Base-by-base conservation (phyloP, 129 eudicot species). In the Solidago caesia region DNA sequence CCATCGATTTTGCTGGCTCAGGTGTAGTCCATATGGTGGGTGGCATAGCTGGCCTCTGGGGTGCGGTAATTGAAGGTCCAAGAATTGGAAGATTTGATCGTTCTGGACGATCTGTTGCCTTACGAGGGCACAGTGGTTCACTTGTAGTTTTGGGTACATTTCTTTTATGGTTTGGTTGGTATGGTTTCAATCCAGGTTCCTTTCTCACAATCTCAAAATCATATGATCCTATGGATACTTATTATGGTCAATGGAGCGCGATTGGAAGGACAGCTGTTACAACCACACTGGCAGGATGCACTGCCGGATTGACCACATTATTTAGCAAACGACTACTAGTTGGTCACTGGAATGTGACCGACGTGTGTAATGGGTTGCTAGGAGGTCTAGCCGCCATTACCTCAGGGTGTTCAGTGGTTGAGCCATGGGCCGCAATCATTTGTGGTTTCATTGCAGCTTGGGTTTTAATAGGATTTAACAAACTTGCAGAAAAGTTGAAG, bases 11-110 rank as follows among this genome's bases (percentile, higher is more conserved):
- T 46, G 94, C 90, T 4, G 94, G 94, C 3, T 88, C 90, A 0
- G 94, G 94, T 10, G 93, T 88, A 15, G 93, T 88, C 26, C 93
- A 88, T 77, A 88, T 88, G 93, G 93, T 88, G 42, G 94, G 94
- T 3, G 94, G 94, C 39, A 83, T 85, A 8, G 94, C 90, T 0
- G 94, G 94, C 5, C 78, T 83, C 0, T 88, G 94, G 90, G 94
- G 88, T 64, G 94, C 94, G 7, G 1, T 85, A 7, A 88, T 88
- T 13, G 94, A 85, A 70, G 94, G 94, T 6, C 94, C 94, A 47
- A 79, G 94, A 70, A 72, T 85, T 2, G 94, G 90, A 29, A 79
- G 94, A 12, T 88, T 88, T 14, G 88, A 81, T 48, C 84, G 80
- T 14, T 26, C 77, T 4, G 92, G 92, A 0, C 77, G 83, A 16